These are phyloP conservation scores for Conticribra guillardii DNA, from an alignment of 108 stramenopile species.

Conservation along the genomic window DNA sequence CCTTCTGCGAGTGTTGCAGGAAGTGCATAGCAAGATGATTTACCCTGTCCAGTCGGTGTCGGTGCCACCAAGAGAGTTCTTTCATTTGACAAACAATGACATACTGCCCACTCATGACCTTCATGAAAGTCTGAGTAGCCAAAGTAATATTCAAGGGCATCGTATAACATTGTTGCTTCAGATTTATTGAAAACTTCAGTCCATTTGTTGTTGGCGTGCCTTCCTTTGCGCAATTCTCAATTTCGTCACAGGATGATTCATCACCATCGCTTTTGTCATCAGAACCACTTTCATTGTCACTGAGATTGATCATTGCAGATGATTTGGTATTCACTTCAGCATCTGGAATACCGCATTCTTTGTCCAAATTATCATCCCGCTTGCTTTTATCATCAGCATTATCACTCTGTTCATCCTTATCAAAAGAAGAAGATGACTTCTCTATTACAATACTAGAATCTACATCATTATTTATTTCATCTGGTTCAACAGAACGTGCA, in stretches of 20 bases:
- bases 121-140: slow-evolving; percentile 78
- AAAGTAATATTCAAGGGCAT: slow-evolving; percentile 65
- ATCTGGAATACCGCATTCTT: background rate
- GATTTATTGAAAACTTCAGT: too few relatives aligned
- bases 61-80: slow-evolving; percentile 91
- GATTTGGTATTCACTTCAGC: background rate
- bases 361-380: slow-evolving; percentile 7
- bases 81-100: slow-evolving; percentile 69
- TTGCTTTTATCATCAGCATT: slow-evolving; percentile 3
- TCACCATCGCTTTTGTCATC: slow-evolving; percentile 46
- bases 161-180: too few relatives aligned
- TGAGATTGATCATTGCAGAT: slow-evolving; percentile 35
- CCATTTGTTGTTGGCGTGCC: too few relatives aligned
- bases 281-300: slow-evolving; percentile 47
- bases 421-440: slow-evolving; percentile 3
- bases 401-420: slow-evolving; percentile 28
- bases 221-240: slow-evolving; percentile 37
- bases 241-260: slow-evolving; percentile 54
- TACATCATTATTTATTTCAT: slow-evolving; percentile 1
- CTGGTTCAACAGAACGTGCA: slow-evolving; percentile 42
- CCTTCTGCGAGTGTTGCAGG: slow-evolving; percentile 92
- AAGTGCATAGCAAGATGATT: slow-evolving; percentile 95
- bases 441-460: too few relatives aligned
- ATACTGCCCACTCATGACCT: slow-evolving; percentile 93
- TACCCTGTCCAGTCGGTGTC: slow-evolving; percentile 99